phyloP scores from a whole-genome alignment of 208 protist species.

The Acanthamoeba healyi region DNA sequence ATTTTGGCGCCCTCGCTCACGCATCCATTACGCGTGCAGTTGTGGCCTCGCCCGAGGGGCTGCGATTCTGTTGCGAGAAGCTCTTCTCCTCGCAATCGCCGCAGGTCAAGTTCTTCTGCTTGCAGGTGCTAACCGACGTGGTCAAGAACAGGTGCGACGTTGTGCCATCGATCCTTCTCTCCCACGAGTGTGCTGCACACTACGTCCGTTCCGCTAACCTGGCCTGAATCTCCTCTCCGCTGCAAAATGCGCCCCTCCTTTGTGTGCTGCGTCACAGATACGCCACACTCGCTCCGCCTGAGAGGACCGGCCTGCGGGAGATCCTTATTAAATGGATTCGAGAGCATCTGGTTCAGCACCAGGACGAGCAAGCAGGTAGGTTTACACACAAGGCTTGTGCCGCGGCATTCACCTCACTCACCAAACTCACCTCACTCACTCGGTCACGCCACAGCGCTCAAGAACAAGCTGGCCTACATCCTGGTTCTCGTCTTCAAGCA shows the following conservation, averaged over 20 bases:
- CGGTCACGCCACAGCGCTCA: slow-evolving; percentile 62
- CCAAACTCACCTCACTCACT: neutral
- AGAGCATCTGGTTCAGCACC: slow-evolving; percentile 45
- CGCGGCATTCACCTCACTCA: neutral
- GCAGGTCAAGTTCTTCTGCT: slow-evolving; percentile 82
- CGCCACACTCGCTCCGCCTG: slow-evolving; percentile 37
- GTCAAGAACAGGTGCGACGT: slow-evolving; percentile 68
- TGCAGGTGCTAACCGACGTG: slow-evolving; percentile 80
- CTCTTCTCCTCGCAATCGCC: slow-evolving; percentile 64
- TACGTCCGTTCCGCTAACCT: too few relatives aligned
- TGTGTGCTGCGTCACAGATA: slow-evolving; percentile 45
- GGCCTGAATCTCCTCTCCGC: too few relatives aligned
- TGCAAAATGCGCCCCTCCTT: too few relatives aligned
- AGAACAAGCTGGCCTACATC: slow-evolving; percentile 83
- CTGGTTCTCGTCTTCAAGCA: slow-evolving; percentile 83
- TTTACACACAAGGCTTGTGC: too few relatives aligned
- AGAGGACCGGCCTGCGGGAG: slow-evolving; percentile 68
- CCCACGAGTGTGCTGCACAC: too few relatives aligned
- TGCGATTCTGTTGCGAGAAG: slow-evolving; percentile 80
- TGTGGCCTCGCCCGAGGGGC: slow-evolving; percentile 64
- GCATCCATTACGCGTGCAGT: neutral
- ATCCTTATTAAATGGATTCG: slow-evolving; percentile 77
- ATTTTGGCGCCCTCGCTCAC: neutral
- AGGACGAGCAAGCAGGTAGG: slow-evolving; percentile 73
- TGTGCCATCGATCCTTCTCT: neutral